phyloP scores from a whole-genome alignment of 2,329 filamentous ascomycete genomes.

The Epicoccum sorghinum region DNA sequence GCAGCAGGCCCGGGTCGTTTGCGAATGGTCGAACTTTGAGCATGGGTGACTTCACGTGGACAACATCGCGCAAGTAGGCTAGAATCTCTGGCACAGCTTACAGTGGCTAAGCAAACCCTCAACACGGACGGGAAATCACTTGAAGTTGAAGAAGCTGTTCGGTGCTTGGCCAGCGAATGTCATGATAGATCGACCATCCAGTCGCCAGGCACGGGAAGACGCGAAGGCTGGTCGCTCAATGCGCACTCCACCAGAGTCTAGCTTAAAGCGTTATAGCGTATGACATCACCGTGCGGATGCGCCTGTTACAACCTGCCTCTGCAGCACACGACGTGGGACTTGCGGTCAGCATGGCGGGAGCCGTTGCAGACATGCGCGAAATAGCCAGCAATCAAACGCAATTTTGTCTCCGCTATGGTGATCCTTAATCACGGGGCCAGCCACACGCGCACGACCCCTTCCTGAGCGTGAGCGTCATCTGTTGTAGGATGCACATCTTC shows the following conservation, averaged over 20 bases:
- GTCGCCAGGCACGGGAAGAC: not conserved
- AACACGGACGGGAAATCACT: too few relatives aligned
- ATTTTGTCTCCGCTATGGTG: slow-evolving; percentile 17
- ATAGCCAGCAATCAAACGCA: slow-evolving; percentile 26
- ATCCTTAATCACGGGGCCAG: slow-evolving; percentile 21
- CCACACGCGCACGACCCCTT: slow-evolving; percentile 8
- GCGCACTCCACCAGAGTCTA: not conserved
- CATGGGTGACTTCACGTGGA: too few relatives aligned
- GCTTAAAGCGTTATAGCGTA: not conserved
- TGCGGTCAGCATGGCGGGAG: slow-evolving; percentile 23
- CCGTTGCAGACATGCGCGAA: slow-evolving; percentile 19
- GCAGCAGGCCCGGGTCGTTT: not conserved
- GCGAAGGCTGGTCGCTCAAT: slow-evolving; percentile 3
- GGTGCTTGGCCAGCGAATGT: not conserved
- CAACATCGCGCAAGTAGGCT: too few relatives aligned
- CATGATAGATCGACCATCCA: not conserved
- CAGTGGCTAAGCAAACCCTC: too few relatives aligned
- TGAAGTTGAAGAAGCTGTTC: not conserved
- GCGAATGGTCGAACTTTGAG: not conserved
- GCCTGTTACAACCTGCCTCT: not conserved
- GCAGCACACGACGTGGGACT: slow-evolving; percentile 17
- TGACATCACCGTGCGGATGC: slow-evolving; percentile 1
- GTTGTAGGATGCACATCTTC: slow-evolving; percentile 3
- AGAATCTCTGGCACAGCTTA: too few relatives aligned
- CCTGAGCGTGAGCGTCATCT: slow-evolving; percentile 25